phyloP scores from a whole-genome alignment of 2,329 filamentous ascomycete species.

The Madurella fahalii region DNA sequence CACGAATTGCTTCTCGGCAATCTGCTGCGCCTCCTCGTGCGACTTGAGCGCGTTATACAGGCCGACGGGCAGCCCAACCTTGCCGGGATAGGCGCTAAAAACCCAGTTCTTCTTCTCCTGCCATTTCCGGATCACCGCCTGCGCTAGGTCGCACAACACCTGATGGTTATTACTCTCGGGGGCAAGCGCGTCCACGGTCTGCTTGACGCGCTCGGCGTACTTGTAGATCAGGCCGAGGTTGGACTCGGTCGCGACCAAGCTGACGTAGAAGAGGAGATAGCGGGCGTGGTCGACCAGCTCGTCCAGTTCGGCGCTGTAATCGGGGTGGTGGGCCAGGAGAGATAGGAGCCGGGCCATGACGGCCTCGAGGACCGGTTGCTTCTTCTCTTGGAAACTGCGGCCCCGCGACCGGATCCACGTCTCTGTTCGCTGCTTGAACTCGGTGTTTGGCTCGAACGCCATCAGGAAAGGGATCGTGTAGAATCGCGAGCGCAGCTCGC shows the following conservation, averaged over 20 bases:
- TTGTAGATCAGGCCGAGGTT: slow-evolving; percentile 88
- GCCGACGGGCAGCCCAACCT: slow-evolving; percentile 73
- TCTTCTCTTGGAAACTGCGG: slow-evolving; percentile 56
- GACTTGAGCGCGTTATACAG: slow-evolving; percentile 72
- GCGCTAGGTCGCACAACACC: slow-evolving; percentile 80
- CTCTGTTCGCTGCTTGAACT: slow-evolving; percentile 68
- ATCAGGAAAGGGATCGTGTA: slow-evolving; percentile 87
- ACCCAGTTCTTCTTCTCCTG: slow-evolving; percentile 83
- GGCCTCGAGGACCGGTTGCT: slow-evolving; percentile 69
- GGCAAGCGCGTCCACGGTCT: slow-evolving; percentile 74
- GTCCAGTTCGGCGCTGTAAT: slow-evolving; percentile 65
- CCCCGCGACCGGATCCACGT: slow-evolving; percentile 88
- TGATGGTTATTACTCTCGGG: slow-evolving; percentile 72
- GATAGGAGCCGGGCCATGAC: slow-evolving; percentile 80
- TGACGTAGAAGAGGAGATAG: slow-evolving; percentile 88
- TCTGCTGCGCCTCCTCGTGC: slow-evolving; percentile 75
- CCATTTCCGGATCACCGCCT: slow-evolving; percentile 77
- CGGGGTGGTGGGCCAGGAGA: slow-evolving; percentile 87
- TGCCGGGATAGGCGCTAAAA: slow-evolving; percentile 77
- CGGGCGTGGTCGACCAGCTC: slow-evolving; percentile 77
- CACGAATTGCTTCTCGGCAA: slow-evolving; percentile 81
- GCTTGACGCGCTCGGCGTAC: slow-evolving; percentile 89
- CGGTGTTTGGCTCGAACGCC: slow-evolving; percentile 79
- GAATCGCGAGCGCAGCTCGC: slow-evolving; percentile 68
- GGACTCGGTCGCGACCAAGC: slow-evolving; percentile 74